Evolutionary conservation across 306 rosid genomes (phyloP), one percentile per base, ranked within the genome.

Genomic region (Amphicarpaea edgeworthii): DNA sequence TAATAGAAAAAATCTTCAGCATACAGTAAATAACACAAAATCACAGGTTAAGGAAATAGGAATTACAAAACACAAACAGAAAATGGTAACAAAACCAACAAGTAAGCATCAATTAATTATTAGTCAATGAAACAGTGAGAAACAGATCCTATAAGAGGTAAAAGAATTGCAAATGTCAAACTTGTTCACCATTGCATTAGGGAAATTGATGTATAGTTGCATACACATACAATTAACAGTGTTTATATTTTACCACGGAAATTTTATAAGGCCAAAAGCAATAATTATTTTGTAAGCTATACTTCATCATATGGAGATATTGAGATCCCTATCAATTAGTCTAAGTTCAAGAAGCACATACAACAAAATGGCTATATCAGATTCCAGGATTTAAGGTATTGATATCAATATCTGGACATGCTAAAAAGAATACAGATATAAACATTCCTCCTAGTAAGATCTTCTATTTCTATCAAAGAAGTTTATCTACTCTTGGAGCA

Each of bases 281-380:
- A 16, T 47, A 37, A 53, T 46, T 75, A 34, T 49, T 49, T 65
- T 34, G 7, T 49, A 61, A 74, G 19, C 28, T 34, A 34, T 43
- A 70, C 43, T 82, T 55, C 40, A 15, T 51, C 16, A 24, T 12
- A 45, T 45, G 17, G 61, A 69, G 61, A 74, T 61, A 43, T 63
- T 37, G 17, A 75, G 70, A 79, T 70, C 38, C 45, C 24, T 32
- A n/a, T 61, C 10, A 73, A 61, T 42, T 67, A 68, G 63, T 23
- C 62, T 7, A 34, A 43, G 50, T 73, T 62, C 46, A 71, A 70
- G 81, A 79, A 71, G 71, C 60, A 59, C 19, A 51, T 53, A 42
- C 8, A 3, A 70, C 38, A 49, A 73, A 59, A 37, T 21, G 12
- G 65, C 47, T 68, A 64, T 45, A 42, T 24, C 68, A 77, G 17